Conservation (phyloP, 2,329 filamentous ascomycete genomes). For the Cladobotryum mycophilum region DNA sequence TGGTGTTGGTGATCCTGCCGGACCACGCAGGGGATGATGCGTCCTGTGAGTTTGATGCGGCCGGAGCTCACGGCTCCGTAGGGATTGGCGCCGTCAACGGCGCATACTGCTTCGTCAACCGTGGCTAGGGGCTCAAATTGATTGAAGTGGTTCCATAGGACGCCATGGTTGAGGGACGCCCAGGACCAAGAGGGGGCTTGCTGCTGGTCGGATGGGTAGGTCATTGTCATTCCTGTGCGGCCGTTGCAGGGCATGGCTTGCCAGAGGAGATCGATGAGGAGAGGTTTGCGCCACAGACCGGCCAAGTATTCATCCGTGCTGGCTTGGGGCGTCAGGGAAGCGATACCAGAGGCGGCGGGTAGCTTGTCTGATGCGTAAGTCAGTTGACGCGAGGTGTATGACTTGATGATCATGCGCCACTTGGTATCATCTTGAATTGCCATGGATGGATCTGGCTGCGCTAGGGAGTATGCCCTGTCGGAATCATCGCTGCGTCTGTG, state of each 20-base stretch:
- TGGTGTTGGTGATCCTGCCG: too few species aligned
- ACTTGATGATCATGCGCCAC: constrained; percentile 3
- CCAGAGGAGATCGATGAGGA: constrained; percentile 7
- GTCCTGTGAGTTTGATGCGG: too few species aligned
- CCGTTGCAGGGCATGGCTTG: neutral
- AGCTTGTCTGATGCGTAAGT: neutral
- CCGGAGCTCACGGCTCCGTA: too few species aligned
- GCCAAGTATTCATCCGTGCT: constrained; percentile 1
- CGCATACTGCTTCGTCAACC: neutral
- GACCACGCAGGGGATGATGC: too few species aligned
- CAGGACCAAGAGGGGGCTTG: constrained; percentile 7
- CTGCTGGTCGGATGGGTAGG: neutral
- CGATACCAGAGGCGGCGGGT: neutral
- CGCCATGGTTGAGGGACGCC: constrained; percentile 2
- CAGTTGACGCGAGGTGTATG: neutral
- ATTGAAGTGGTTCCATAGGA: neutral
- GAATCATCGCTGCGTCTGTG: neutral
- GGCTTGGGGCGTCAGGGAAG: neutral
- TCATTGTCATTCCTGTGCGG: neutral
- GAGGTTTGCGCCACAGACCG: constrained; percentile 3
- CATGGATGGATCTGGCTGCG: neutral
- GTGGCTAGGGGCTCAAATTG: neutral
- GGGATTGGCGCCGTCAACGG: neutral
- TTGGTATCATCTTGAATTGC: neutral
- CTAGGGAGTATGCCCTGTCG: neutral